These are phyloP conservation scores for Amauroascus verrucosus DNA, from an alignment of 2,329 filamentous ascomycete genomes.

Conservation along the genomic window DNA sequence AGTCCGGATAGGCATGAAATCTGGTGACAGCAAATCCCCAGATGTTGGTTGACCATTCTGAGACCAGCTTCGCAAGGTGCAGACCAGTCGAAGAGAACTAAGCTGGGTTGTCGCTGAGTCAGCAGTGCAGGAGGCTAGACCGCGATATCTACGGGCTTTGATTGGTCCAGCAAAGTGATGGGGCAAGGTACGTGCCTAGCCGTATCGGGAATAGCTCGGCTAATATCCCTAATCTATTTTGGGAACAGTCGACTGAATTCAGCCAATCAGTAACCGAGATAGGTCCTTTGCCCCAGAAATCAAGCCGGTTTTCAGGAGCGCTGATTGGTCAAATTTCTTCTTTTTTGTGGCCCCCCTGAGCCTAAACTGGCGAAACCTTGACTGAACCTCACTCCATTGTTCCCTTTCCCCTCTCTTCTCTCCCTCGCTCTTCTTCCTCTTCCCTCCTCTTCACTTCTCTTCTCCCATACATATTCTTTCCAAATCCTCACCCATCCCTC, in stretches of 20 bases:
- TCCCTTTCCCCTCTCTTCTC: conserved; percentile 14
- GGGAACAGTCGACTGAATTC: neutral
- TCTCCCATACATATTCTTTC: conserved; percentile 11
- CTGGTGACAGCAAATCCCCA: neutral
- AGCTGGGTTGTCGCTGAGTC: neutral
- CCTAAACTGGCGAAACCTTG: no score
- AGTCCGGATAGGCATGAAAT: neutral
- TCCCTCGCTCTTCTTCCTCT: conserved; percentile 9
- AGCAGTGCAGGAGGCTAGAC: no score
- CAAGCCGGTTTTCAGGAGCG: neutral
- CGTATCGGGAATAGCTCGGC: neutral
- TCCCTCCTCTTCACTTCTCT: conserved; percentile 15
- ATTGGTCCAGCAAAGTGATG: conserved; percentile 9
- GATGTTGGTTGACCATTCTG: no score
- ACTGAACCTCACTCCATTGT: neutral
- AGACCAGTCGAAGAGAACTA: neutral
- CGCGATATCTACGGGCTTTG: neutral
- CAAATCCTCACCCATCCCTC: conserved; percentile 9
- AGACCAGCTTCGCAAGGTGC: no score
- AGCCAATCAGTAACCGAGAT: conserved; percentile 2
- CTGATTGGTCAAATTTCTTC: neutral
- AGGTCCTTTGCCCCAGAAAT: neutral
- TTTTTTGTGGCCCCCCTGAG: no score
- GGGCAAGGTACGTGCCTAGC: neutral
- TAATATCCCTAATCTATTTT: neutral